A percentile compares a stretch with the other conserved stretches of the same genome.
Evolutionary conservation across 129 eudicot species (phyloP).

Genomic region (Tanacetum coccineum): DNA sequence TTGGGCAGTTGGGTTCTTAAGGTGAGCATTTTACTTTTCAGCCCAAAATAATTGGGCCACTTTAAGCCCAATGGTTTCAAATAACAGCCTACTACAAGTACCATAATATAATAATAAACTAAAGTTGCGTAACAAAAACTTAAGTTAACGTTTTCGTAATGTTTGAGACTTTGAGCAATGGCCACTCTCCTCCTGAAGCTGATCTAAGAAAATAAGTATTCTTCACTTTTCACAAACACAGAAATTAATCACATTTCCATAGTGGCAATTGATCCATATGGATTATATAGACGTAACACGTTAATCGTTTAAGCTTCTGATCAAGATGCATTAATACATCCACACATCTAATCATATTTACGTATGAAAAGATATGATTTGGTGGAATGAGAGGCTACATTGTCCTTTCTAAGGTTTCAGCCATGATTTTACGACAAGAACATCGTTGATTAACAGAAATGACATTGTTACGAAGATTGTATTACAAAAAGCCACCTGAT

Average conservation of each 20-base stretch:
- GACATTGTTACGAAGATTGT: slow-evolving; percentile 66
- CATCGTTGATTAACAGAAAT: slow-evolving; percentile 33
- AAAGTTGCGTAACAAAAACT: neutral
- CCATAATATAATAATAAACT: neutral
- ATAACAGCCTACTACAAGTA: neutral
- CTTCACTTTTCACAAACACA: slow-evolving; percentile 2
- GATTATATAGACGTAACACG: neutral
- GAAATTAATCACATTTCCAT: slow-evolving; percentile 2
- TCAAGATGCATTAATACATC: slow-evolving; percentile 14
- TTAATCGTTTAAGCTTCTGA: neutral
- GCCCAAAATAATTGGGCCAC: too few species aligned
- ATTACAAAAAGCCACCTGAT: slow-evolving; percentile 80
- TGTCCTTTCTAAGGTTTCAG: slow-evolving; percentile 29
- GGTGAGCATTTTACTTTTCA: too few species aligned
- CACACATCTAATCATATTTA: slow-evolving; percentile 5
- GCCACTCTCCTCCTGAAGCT: slow-evolving; percentile 25
- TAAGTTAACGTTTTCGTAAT: neutral
- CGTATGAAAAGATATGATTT: slow-evolving; percentile 20
- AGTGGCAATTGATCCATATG: slow-evolving; percentile 21
- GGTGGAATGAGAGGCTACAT: slow-evolving; percentile 20
- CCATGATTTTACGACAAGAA: slow-evolving; percentile 15
- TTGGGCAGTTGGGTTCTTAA: too few species aligned
- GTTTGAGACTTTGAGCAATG: slow-evolving; percentile 22
- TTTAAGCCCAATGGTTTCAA: neutral
- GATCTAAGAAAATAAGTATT: slow-evolving; percentile 24